Evolutionary conservation across 495 filamentous ascomycete species (phyloP).

Genomic region (Tuber magnatum): DNA sequence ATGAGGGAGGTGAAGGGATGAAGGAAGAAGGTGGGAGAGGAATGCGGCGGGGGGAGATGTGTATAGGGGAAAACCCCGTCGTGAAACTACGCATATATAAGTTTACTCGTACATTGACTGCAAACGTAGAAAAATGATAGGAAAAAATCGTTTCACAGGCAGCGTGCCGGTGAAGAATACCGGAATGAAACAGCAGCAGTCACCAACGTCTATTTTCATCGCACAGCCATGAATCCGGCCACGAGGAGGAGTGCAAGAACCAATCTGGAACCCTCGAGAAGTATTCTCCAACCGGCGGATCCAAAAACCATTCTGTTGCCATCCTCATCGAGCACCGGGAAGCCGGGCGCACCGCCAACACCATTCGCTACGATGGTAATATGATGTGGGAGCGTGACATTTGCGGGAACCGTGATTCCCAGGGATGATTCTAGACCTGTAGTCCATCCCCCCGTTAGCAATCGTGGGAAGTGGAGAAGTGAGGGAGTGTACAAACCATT

Average conservation of each 20-base stretch:
- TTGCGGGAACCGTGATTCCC: constrained; percentile 5
- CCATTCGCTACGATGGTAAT: neutral
- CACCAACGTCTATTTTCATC: neutral
- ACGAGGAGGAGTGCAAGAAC: neutral
- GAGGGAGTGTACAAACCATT: neutral
- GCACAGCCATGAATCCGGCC: neutral
- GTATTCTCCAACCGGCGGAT: neutral
- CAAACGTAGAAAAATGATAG: neutral
- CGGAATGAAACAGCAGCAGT: neutral
- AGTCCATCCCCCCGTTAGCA: neutral
- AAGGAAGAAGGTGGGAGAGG: neutral
- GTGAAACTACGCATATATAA: neutral
- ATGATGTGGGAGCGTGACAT: constrained; percentile 5
- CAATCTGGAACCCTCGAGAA: neutral
- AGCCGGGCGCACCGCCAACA: constrained; percentile 9
- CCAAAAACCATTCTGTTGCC: constrained; percentile 16
- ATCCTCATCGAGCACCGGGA: constrained; percentile 13
- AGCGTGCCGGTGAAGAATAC: neutral
- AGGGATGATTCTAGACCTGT: constrained; percentile 11
- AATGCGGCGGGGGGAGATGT: neutral
- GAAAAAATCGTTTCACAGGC: neutral
- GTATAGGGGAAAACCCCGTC: neutral
- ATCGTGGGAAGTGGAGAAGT: neutral
- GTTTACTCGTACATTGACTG: too few species aligned
- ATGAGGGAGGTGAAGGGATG: too few species aligned